Evolutionary conservation across 2,329 filamentous ascomycete genomes (phyloP), one percentile per base, ranked within the genome.

Genomic region (Trichophaea hybrida): DNA sequence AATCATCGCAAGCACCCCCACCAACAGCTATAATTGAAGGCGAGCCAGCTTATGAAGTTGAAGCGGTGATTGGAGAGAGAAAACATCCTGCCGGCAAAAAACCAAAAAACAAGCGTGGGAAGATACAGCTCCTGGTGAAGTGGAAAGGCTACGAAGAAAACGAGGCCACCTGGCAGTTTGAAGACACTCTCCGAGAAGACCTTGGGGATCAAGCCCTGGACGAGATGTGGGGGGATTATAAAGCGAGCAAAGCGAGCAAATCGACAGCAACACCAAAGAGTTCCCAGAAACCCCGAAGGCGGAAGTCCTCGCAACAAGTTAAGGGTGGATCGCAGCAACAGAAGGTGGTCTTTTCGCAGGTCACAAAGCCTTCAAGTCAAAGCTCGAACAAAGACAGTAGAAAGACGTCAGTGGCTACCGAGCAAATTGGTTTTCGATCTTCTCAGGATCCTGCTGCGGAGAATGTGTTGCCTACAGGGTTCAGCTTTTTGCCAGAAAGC

Each of bases 101-200:
- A 35, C 51, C 60, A 7, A 62, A 57, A 38, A 50, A 56, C 43
- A 55, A 49, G 31, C 58, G 59, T 31, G 50, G 46, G 1, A 51
- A 55, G 49, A 52, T 52, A 10, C 68, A 74, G 66, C 81, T 77
- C 67, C 62, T 71, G 2, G 73, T 82, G 57, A 79, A 80, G 68
- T 81, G 79, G 79, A 74, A 75, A 64, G 76, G 75, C 0, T 80
- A 73, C 57, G 55, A 71, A 0, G 62, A 65, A 0, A 69, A 71
- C 15, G 67, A 76, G 1, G 79, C 75, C 60, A 80, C 77, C 0
- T 81, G 79, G 79, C 78, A 65, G 50, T 55, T 32, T 4, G 61
- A 56, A 43, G 53, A 38, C 10, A 35, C 37, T 10, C 43, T 64
- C 0, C 37, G 46, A 4, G 33, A 49, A 15, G 64, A 65, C 55